These are phyloP conservation scores for Panus rudis DNA, from an alignment of 768 basidiomycete species.

Conservation along the genomic window DNA sequence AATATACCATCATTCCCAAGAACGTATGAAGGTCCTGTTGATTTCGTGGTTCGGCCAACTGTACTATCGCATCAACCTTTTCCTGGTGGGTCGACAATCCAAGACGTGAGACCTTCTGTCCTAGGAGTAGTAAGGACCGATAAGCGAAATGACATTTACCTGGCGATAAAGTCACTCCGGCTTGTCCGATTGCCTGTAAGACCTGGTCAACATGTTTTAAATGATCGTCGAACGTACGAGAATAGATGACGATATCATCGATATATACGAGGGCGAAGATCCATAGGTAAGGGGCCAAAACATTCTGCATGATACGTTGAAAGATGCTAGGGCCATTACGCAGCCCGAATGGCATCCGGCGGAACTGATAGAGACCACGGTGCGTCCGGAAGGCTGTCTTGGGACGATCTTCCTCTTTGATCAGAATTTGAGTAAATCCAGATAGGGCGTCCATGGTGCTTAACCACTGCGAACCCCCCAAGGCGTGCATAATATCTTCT, in stretches of 20 bases:
- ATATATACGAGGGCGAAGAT: slow-evolving; percentile 12
- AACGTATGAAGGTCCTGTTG: slow-evolving; percentile 17
- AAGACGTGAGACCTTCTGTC: slow-evolving; percentile 32
- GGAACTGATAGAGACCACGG: slow-evolving; percentile 33
- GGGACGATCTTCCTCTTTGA: slow-evolving; percentile 21
- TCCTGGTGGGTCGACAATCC: slow-evolving; percentile 32
- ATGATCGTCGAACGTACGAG: slow-evolving; percentile 7
- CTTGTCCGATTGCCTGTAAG: slow-evolving; percentile 18
- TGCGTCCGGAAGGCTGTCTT: slow-evolving; percentile 34
- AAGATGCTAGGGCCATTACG: slow-evolving; percentile 30
- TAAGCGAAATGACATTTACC: slow-evolving; percentile 30
- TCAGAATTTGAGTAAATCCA: slow-evolving; percentile 34
- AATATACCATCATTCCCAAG: slow-evolving; percentile 21
- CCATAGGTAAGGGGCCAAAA: slow-evolving; percentile 7
- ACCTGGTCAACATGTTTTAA: slow-evolving; percentile 16
- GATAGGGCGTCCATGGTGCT: slow-evolving; percentile 30
- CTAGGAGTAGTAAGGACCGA: slow-evolving; percentile 27
- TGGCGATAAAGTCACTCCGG: slow-evolving; percentile 25
- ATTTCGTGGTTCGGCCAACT: slow-evolving; percentile 16
- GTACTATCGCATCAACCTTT: slow-evolving; percentile 29
- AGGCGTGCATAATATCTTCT: slow-evolving; percentile 15
- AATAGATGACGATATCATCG: slow-evolving; percentile 6
- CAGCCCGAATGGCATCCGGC: slow-evolving; percentile 31
- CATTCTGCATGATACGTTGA: slow-evolving; percentile 33
- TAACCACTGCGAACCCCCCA: slow-evolving; percentile 20